Percentiles rank a stretch among this genome's conserved stretches.
phyloP scores from a whole-genome alignment of 2,329 filamentous ascomycete species.

The Sphaerostilbella broomeana region DNA sequence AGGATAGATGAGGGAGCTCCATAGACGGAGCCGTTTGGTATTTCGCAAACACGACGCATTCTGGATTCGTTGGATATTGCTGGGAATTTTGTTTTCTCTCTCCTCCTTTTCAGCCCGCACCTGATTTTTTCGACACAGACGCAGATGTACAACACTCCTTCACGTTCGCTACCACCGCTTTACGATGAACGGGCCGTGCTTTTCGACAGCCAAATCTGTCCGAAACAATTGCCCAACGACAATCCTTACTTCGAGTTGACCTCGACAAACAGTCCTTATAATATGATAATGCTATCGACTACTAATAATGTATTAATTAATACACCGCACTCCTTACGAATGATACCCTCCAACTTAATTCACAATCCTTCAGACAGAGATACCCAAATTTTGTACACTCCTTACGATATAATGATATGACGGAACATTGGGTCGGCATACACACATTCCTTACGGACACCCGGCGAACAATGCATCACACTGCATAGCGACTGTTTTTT shows the following conservation, averaged over 20 bases:
- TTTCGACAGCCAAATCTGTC: slow-evolving; percentile 10
- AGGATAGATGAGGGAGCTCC: too few species aligned
- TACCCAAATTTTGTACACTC: slow-evolving; percentile 30
- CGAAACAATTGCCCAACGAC: slow-evolving; percentile 15
- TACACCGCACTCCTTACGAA: slow-evolving; percentile 27
- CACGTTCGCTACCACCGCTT: slow-evolving; percentile 27
- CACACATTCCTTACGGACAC: slow-evolving; percentile 40
- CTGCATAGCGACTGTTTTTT: slow-evolving; percentile 50
- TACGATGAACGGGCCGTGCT: slow-evolving; percentile 5
- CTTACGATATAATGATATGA: slow-evolving; percentile 17
- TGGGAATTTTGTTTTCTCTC: slow-evolving; percentile 15
- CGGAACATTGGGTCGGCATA: slow-evolving; percentile 31
- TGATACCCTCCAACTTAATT: slow-evolving; percentile 20
- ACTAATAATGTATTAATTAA: slow-evolving; percentile 26
- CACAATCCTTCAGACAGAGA: slow-evolving; percentile 28
- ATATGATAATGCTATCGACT: slow-evolving; percentile 12
- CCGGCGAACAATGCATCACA: slow-evolving; percentile 33
- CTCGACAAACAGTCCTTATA: slow-evolving; percentile 27
- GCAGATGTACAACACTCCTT: slow-evolving; percentile 34
- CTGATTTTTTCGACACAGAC: slow-evolving; percentile 23
- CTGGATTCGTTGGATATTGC: slow-evolving; percentile 1
- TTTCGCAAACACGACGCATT: too few species aligned
- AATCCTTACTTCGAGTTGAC: slow-evolving; percentile 24
- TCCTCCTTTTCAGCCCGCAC: slow-evolving; percentile 17
- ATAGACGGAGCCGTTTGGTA: slow-evolving; percentile 19